Percentiles rank a stretch among this genome's conserved stretches.
Evolutionary conservation across 805 yeast genomes (phyloP).

Genomic region (Candida hispaniensis): DNA sequence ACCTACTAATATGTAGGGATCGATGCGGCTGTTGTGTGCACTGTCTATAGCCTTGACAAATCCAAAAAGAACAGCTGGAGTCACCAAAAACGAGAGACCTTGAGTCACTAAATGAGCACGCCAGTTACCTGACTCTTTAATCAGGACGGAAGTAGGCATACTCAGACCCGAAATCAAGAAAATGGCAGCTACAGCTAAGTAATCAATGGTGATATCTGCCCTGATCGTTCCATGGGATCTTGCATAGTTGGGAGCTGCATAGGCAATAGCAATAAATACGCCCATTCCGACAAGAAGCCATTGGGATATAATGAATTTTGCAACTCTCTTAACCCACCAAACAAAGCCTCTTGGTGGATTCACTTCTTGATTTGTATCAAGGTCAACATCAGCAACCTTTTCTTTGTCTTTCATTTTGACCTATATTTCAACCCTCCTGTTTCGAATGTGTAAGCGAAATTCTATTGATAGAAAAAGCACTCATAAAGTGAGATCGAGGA

Average conservation of each 20-base stretch:
- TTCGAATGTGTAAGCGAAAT: too few relatives aligned
- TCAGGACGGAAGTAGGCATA: slow-evolving; percentile 53
- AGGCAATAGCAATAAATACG: slow-evolving; percentile 61
- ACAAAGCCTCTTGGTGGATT: too few relatives aligned
- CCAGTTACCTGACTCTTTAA: slow-evolving; percentile 63
- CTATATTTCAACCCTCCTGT: too few relatives aligned
- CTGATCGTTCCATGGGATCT: slow-evolving; percentile 67
- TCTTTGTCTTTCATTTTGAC: too few relatives aligned
- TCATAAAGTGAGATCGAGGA: too few relatives aligned
- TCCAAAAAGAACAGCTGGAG: slow-evolving; percentile 63
- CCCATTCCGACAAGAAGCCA: slow-evolving; percentile 76
- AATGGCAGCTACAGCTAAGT: slow-evolving; percentile 79
- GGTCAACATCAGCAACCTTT: too few relatives aligned
- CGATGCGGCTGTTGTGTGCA: slow-evolving; percentile 49
- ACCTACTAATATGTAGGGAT: slow-evolving; percentile 71
- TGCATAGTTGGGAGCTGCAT: slow-evolving; percentile 73
- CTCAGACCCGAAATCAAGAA: slow-evolving; percentile 73
- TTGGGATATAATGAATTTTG: slow-evolving; percentile 31
- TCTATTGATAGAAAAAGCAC: too few relatives aligned
- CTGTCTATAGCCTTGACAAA: slow-evolving; percentile 54
- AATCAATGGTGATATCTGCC: slow-evolving; percentile 68
- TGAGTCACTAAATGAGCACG: slow-evolving; percentile 69
- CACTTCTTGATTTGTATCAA: too few relatives aligned
- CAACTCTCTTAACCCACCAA: too few relatives aligned
- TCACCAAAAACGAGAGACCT: slow-evolving; percentile 56